Base-by-base conservation (phyloP, 495 filamentous ascomycete species). In the Hypoxylon fragiforme region DNA sequence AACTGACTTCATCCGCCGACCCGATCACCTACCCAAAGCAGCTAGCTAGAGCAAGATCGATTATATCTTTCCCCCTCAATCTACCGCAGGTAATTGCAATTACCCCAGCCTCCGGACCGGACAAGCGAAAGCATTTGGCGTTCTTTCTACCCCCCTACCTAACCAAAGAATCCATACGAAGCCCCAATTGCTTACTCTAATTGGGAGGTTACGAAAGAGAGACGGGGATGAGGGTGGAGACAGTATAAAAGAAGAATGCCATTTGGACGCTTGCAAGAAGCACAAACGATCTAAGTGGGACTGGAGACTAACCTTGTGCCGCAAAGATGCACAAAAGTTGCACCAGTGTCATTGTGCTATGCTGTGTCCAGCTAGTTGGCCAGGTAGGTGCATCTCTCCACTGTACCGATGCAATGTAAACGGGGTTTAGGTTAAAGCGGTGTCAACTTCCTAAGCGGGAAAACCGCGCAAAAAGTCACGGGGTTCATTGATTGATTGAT, bases 381-480 rank as follows among this genome's bases (percentile, higher is more conserved):
- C 24, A 4, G 9, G 24, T 28, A 28, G 24, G 24, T 28, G 9
- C 24, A 4, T 28, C 24, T n/a, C n/a, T n/a, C n/a, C n/a, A n/a
- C n/a, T n/a, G n/a, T n/a, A n/a, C n/a, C n/a, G n/a, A n/a, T n/a
- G n/a, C n/a, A n/a, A n/a, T n/a, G n/a, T n/a, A n/a, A n/a, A n/a
- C n/a, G n/a, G n/a, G n/a, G n/a, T n/a, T n/a, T n/a, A n/a, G n/a
- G n/a, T n/a, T n/a, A n/a, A 28, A 28, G 9, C 24, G 9, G 24
- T 28, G 24, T 28, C 36, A 41, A 15, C n/a, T 21, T 35, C 12
- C 36, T 16, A 55, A 55, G 51, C 45, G 46, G 50, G 46, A 58
- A 58, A 62, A 62, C 52, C 31, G 43, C 58, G 51, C 58, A 62
- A 7, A 6, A 34, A 56, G 36, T 50, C 57, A 26, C 40, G 46